Conservation (phyloP, 768 basidiomycete genomes). For the Stropharia rugosoannulata region DNA sequence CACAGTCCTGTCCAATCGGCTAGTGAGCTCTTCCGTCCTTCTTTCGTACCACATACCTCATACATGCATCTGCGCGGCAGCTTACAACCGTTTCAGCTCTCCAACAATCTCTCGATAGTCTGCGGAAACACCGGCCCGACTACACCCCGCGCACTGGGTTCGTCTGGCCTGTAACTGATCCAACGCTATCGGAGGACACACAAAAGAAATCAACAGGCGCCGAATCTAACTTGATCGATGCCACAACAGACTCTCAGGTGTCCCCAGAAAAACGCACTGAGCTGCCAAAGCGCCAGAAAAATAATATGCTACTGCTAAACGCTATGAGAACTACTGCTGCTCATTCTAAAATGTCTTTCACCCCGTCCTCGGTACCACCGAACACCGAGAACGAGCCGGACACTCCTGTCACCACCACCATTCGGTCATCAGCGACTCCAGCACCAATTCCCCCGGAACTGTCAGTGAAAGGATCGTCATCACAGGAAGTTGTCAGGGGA, state of each 20-base stretch:
- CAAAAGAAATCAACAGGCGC: constrained; percentile 21
- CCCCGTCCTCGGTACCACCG: constrained; percentile 33
- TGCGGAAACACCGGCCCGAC: constrained; percentile 74
- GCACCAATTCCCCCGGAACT: constrained; percentile 33
- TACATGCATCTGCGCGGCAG: constrained; percentile 29
- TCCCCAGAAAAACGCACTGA: constrained; percentile 23
- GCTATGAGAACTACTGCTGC: constrained; percentile 81
- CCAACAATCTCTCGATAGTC: constrained; percentile 72
- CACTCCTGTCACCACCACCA: constrained; percentile 29
- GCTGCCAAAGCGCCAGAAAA: constrained; percentile 57
- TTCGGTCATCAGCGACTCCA: constrained; percentile 40
- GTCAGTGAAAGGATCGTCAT: constrained; percentile 32
- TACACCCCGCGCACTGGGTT: constrained; percentile 85
- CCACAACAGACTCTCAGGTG: constrained; percentile 14
- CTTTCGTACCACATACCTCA: constrained; percentile 3
- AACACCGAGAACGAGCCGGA: constrained; percentile 28
- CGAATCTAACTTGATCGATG: constrained; percentile 18
- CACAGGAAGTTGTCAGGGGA: constrained; percentile 48
- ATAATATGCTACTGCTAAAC: constrained; percentile 65
- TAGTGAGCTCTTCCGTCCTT: constrained; percentile 46
- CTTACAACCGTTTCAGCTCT: constrained; percentile 69
- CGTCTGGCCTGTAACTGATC: constrained; percentile 78
- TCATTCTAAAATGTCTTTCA: constrained; percentile 58
- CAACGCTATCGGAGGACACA: constrained; percentile 34
- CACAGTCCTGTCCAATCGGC: constrained; percentile 77